These are phyloP conservation scores for Helianthus tuberosus DNA, from an alignment of 129 eudicot genomes.

Conservation along the genomic window DNA sequence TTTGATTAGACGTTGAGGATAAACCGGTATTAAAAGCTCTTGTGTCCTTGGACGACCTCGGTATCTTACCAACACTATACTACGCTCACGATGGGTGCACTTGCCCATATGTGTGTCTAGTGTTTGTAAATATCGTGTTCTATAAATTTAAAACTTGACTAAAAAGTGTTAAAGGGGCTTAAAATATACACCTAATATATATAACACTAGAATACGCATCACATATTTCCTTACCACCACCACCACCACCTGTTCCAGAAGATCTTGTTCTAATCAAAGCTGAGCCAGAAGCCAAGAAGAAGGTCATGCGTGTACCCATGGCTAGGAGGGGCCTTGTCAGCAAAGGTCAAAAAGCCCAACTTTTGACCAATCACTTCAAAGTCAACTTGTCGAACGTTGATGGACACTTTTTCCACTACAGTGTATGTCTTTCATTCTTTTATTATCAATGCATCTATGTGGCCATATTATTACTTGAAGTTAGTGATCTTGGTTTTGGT, in stretches of 20 bases:
- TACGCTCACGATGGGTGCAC: no score
- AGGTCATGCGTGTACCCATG: conserved; percentile 64
- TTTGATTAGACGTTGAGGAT: no score
- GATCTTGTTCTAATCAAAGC: conserved; percentile 55
- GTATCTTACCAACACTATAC: no score
- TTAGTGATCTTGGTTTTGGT: background rate
- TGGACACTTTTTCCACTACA: conserved; percentile 89
- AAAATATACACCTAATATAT: no score
- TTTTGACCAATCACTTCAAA: conserved; percentile 83
- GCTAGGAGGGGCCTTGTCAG: conserved; percentile 73
- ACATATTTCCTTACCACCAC: conserved; percentile 41
- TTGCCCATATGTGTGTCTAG: no score
- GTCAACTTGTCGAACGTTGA: conserved; percentile 72
- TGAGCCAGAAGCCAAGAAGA: conserved; percentile 47
- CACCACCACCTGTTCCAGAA: conserved; percentile 76
- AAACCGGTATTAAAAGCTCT: no score
- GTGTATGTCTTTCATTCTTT: conserved; percentile 49
- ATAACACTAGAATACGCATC: no score
- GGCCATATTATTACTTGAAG: background rate
- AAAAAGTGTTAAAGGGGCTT: no score
- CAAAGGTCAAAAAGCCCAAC: conserved; percentile 62
- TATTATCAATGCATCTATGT: background rate
- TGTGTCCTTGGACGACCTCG: no score
- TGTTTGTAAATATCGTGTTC: no score
- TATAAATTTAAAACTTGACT: no score